Base-by-base conservation (phyloP, 164 flowering plant genomes). In the Tetracentron sinense region DNA sequence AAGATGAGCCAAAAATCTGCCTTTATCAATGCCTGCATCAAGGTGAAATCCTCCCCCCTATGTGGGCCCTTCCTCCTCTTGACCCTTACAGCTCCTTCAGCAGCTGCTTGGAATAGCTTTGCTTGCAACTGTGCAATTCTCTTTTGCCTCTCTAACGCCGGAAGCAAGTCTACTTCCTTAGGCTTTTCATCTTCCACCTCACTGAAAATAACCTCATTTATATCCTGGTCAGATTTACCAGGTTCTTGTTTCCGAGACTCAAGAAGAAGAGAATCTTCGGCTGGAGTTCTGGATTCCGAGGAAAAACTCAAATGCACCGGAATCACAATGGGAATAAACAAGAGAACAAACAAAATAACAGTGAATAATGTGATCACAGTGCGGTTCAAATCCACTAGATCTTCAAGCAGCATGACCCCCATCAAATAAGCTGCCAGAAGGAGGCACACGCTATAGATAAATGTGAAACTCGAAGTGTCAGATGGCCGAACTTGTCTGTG, bases 1-100 rank as follows among this genome's bases (percentile, higher is more conserved):
- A 88, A 95, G 5, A 92, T 77, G 16, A 95, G 96, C 99, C 99
- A 95, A 61, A 95, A 85, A 69, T 95, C 99, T 0, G 99, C 97
- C 78, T 95, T 95, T 33, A 86, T 84, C 68, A 95, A 72, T 55
- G 99, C 97, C 73, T 95, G 92, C 67, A 21, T 75, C 75, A 95
- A 70, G 19, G 97, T 90, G 74, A 95, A 95, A 71, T 95, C 97
- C 70, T 95, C 99, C 42, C 99, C 99, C 78, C 97, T 77, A 56
- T 60, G 97, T 14, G 99, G 99, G 26, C 98, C 95, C 68, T 70
- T 82, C 66, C 94, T 78, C 69, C 96, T 83, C 77, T 89, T 94
- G 33, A 94, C 78, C 69, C 96, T 85, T 56, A 94, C 99, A 6
- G 99, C 99, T 62, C 99, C 99, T 72, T 82, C 97, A 12, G 99